These are phyloP conservation scores for Telfairia occidentalis DNA, from an alignment of 331 rosid genomes.

Conservation along the genomic window DNA sequence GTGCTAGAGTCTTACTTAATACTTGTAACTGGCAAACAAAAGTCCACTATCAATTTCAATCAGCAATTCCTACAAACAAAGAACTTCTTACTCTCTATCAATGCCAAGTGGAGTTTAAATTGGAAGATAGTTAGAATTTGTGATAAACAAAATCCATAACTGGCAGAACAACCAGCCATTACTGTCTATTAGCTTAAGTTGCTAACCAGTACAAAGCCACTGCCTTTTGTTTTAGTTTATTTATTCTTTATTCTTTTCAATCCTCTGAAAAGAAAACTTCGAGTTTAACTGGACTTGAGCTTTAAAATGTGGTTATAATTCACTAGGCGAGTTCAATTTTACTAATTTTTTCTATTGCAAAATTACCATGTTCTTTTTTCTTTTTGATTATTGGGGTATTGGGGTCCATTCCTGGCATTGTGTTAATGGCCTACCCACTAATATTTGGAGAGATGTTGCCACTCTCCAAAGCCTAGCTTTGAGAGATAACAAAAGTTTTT, in stretches of 20 bases:
- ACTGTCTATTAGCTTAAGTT: not conserved
- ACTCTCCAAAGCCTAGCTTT: not conserved
- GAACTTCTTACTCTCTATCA: not conserved
- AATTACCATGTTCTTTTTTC: not conserved
- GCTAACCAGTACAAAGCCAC: not conserved
- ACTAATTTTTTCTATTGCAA: not conserved
- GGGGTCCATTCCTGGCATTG: not conserved
- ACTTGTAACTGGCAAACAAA: not conserved
- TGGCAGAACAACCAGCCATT: not conserved
- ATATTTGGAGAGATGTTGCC: not conserved
- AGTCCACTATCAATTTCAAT: not conserved
- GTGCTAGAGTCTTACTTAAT: not conserved
- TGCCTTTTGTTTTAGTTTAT: not conserved
- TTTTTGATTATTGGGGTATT: not conserved
- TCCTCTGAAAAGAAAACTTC: not conserved
- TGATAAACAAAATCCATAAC: not conserved
- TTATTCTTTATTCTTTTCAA: not conserved
- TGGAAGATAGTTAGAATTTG: not conserved
- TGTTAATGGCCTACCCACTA: not conserved
- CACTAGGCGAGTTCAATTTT: not conserved
- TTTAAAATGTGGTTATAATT: not conserved
- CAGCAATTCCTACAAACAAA: not conserved
- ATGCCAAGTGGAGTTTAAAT: not conserved
- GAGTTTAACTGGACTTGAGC: not conserved
- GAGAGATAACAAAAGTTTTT: not conserved